Conservation (phyloP, 805 yeast species). For the Hermanozyma aechmeae region DNA sequence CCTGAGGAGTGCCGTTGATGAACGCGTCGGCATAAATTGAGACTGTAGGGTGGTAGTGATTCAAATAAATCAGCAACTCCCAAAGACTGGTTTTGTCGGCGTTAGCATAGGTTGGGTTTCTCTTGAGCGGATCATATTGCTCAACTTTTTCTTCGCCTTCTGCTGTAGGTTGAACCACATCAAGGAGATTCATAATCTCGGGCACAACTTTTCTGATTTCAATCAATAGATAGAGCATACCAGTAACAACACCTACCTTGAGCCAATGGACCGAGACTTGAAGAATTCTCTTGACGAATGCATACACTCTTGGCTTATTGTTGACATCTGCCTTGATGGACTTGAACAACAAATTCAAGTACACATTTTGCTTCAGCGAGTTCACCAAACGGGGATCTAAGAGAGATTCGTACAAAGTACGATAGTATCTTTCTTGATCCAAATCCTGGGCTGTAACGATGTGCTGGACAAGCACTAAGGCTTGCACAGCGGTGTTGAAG, state of each 20-base stretch:
- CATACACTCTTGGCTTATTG: conserved; percentile 57
- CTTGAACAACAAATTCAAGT: conserved; percentile 76
- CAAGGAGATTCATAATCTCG: conserved; percentile 54
- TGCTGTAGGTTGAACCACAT: conserved; percentile 37
- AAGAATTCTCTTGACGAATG: conserved; percentile 83
- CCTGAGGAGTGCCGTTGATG: conserved; percentile 37
- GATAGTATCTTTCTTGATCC: conserved; percentile 62
- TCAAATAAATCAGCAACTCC: conserved; percentile 69
- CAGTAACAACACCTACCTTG: conserved; percentile 80
- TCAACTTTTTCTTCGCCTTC: conserved; percentile 25
- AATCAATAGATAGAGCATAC: conserved; percentile 66
- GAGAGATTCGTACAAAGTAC: conserved; percentile 83
- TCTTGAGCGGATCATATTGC: conserved; percentile 71
- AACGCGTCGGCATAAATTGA: conserved; percentile 67
- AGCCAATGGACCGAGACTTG: conserved; percentile 83
- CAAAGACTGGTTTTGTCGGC: conserved; percentile 77
- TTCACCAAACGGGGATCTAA: conserved; percentile 72
- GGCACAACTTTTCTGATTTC: conserved; percentile 61
- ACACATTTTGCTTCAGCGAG: conserved; percentile 92
- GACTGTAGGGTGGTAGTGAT: conserved; percentile 91
- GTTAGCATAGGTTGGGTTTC: conserved; percentile 90
- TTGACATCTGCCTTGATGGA: conserved; percentile 62
- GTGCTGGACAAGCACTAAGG: conserved; percentile 76
- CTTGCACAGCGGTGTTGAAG: conserved; percentile 90
- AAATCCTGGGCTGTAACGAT: conserved; percentile 55